phyloP scores from a whole-genome alignment of 352 stramenopile genomes.

The Globisporangium abappressorium region DNA sequence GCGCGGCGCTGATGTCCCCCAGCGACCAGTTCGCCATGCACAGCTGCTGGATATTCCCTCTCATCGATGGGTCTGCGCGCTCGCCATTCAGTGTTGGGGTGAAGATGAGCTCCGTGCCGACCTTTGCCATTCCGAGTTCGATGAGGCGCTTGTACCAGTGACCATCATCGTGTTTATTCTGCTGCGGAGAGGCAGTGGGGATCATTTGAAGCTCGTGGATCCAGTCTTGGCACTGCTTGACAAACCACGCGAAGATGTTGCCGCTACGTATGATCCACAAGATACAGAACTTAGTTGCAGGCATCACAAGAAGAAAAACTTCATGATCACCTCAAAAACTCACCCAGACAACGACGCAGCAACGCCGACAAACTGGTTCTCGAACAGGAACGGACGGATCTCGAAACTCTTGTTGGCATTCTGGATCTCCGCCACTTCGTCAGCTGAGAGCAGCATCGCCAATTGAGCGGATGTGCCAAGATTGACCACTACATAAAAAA shows the following conservation, averaged over 20 bases:
- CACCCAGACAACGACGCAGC: slow-evolving; percentile 74
- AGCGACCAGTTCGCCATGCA: slow-evolving; percentile 65
- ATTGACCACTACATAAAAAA: slow-evolving; percentile 49
- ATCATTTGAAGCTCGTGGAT: slow-evolving; percentile 29
- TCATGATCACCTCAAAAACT: background rate
- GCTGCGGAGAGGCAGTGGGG: background rate
- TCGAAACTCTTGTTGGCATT: slow-evolving; percentile 49
- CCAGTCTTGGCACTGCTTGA: slow-evolving; percentile 59
- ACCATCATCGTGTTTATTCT: slow-evolving; percentile 6
- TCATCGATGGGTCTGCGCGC: slow-evolving; percentile 34
- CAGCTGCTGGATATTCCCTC: slow-evolving; percentile 46
- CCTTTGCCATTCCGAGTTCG: slow-evolving; percentile 36
- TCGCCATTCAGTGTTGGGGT: slow-evolving; percentile 71
- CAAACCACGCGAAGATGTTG: slow-evolving; percentile 69
- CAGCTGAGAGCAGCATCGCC: slow-evolving; percentile 51
- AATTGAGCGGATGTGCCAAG: slow-evolving; percentile 81
- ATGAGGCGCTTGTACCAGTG: slow-evolving; percentile 57
- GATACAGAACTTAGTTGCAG: background rate
- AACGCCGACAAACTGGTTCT: slow-evolving; percentile 58
- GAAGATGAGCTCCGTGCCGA: slow-evolving; percentile 56
- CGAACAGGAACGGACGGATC: slow-evolving; percentile 63
- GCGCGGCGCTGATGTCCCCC: slow-evolving; percentile 65
- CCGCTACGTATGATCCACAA: slow-evolving; percentile 30
- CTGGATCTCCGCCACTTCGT: slow-evolving; percentile 27
- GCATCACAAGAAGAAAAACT: background rate